Evolutionary conservation across 2,329 filamentous ascomycete species (phyloP), one percentile per base, ranked within the genome.

Genomic region (Aspergillus fumigatiaffinis): DNA sequence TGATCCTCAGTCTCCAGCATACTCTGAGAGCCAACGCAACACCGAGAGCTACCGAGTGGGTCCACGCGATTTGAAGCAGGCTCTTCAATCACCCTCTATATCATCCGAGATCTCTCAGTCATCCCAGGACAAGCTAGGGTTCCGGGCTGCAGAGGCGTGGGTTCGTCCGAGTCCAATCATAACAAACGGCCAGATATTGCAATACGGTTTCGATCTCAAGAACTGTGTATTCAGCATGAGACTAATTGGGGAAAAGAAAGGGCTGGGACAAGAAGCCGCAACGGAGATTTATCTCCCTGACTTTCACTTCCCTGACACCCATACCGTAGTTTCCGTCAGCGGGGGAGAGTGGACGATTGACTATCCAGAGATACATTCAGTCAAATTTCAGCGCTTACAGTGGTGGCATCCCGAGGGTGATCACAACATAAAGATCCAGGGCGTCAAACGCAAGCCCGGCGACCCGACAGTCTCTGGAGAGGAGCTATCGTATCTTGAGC

Each of bases 381-480:
- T 85, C 4, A 78, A 85, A 64, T 79, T 91, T 59, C 93, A 97
- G 77, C 84, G 84, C 62, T 76, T 99, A 61, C 85, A 85, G 65
- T 99, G 94, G 94, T 97, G 93, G 92, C 92, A 99, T 75, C 85
- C 85, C 1, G 87, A 88, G 55, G 94, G 93, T 2, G 86, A 92
- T 64, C 93, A 97, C 75, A 86, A 79, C 50, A 80, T 99, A 54
- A 89, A 83, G 60, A 82, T 97, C 8, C 87, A 83, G 21, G 94
- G 94, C 0, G 77, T 90, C 21, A 85, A 89, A 66, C 83, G 88
- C 66, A 87, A 81, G 65, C 71, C 68, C 4, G 72, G 73, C 2
- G 68, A 72, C 7, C 53, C 66, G 53, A 54, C 65, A 47, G 85
- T 83, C 1, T 82, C 82, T 3, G 85, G 85, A 4, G 89, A 91